Evolutionary conservation across 768 basidiomycete species (phyloP).

Genomic region (Ramaria rubella): DNA sequence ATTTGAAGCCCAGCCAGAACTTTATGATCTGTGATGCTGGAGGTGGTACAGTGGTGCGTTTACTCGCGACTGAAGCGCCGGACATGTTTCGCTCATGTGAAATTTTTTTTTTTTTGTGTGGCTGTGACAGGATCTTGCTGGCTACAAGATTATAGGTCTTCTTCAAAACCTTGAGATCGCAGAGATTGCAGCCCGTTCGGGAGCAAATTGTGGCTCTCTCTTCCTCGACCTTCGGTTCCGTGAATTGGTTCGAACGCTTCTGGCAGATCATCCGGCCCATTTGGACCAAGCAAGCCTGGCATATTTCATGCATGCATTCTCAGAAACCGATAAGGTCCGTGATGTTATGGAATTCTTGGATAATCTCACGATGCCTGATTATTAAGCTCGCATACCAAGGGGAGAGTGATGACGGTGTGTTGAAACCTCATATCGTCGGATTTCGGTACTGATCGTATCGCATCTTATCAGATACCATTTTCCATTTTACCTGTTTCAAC

Average conservation of each 20-base stretch:
- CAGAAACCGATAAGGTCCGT: slow-evolving; percentile 63
- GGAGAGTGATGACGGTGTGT: slow-evolving; percentile 64
- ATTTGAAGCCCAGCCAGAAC: slow-evolving; percentile 71
- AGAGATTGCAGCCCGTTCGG: slow-evolving; percentile 82
- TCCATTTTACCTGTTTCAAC: slow-evolving; percentile 89
- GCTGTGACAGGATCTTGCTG: slow-evolving; percentile 36
- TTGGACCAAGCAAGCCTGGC: slow-evolving; percentile 75
- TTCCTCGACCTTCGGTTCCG: slow-evolving; percentile 85
- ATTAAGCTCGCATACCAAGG: slow-evolving; percentile 62
- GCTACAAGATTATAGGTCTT: slow-evolving; percentile 67
- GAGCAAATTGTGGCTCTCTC: slow-evolving; percentile 80
- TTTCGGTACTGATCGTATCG: slow-evolving; percentile 6
- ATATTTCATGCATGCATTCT: slow-evolving; percentile 79
- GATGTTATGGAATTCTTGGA: neutral
- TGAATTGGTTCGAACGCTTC: slow-evolving; percentile 68
- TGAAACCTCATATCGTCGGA: neutral
- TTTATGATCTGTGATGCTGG: slow-evolving; percentile 93
- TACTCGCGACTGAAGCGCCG: no score
- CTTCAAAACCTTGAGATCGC: slow-evolving; percentile 82
- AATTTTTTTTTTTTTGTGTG: no score
- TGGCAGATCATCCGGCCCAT: slow-evolving; percentile 81
- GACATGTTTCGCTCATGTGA: slow-evolving; percentile 13
- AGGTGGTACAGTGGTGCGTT: slow-evolving; percentile 65
- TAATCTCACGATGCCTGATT: neutral
- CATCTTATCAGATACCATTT: slow-evolving; percentile 56